These are phyloP conservation scores for Metahyphopichia silvanorum DNA, from an alignment of 805 yeast species.

Conservation along the genomic window DNA sequence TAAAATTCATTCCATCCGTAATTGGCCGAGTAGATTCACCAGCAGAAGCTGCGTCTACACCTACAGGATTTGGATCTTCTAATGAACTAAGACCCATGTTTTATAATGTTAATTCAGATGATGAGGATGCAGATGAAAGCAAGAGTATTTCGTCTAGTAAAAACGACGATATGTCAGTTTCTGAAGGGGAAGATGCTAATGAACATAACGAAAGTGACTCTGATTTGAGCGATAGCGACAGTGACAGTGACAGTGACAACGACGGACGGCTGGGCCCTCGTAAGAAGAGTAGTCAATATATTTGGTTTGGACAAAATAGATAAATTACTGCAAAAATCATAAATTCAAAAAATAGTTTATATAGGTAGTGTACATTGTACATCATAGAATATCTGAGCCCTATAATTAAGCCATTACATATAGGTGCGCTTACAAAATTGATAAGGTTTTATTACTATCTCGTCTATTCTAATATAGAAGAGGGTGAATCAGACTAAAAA, in stretches of 20 bases:
- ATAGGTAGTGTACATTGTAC: too few relatives aligned
- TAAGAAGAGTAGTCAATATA: conserved; percentile 16
- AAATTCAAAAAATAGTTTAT: too few relatives aligned
- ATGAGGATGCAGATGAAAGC: conserved; percentile 9
- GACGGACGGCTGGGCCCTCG: too few relatives aligned
- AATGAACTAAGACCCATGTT: background rate
- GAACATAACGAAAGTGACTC: conserved; percentile 4
- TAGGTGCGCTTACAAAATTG: too few relatives aligned
- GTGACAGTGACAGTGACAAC: conserved; percentile 6
- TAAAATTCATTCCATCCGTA: too few relatives aligned
- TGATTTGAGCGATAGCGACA: conserved; percentile 11
- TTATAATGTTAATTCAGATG: background rate
- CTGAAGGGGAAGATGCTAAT: background rate
- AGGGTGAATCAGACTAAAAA: too few relatives aligned
- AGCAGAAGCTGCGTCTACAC: too few relatives aligned
- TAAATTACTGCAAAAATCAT: too few relatives aligned
- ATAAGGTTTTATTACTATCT: too few relatives aligned
- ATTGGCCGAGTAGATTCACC: too few relatives aligned
- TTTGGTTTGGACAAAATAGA: conserved; percentile 42
- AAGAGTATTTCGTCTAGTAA: background rate
- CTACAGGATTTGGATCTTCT: too few relatives aligned
- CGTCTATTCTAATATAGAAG: too few relatives aligned
- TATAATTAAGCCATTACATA: conserved; percentile 1
- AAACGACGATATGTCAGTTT: background rate
- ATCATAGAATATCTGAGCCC: conserved; percentile 2